These are phyloP conservation scores for Choanephora cucurbitarum DNA, from an alignment of 371 early-diverging fungal species.

Conservation along the genomic window DNA sequence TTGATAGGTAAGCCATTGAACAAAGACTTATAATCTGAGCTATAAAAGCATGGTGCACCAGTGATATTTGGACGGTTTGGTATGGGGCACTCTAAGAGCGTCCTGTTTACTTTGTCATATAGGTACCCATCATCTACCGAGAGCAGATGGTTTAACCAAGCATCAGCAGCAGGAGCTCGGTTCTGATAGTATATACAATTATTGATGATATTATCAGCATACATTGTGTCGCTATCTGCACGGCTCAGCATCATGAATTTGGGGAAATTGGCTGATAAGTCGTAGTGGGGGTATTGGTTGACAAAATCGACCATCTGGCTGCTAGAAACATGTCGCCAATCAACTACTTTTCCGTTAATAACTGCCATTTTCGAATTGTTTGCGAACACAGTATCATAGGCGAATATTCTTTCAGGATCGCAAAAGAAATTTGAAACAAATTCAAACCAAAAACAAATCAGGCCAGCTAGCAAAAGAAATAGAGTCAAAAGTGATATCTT, in stretches of 20 bases:
- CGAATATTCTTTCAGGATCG: conserved; percentile 34
- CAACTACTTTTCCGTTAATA: conserved; percentile 46
- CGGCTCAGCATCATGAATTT: conserved; percentile 38
- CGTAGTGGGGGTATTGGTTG: conserved; percentile 37
- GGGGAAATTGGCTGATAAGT: conserved; percentile 50
- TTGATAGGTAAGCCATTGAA: conserved; percentile 18
- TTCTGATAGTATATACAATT: conserved; percentile 33
- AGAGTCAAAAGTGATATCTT: conserved; percentile 42
- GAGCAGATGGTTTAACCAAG: conserved; percentile 37
- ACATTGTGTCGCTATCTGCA: conserved; percentile 9
- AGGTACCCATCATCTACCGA: conserved; percentile 38
- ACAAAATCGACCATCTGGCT: conserved; percentile 29
- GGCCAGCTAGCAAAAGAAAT: conserved; percentile 27
- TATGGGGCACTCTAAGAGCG: conserved; percentile 36
- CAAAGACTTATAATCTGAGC: conserved; percentile 6
- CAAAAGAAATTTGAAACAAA: conserved; percentile 46
- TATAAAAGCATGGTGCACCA: conserved; percentile 44
- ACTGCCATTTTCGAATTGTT: conserved; percentile 33
- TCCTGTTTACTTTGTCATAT: conserved; percentile 7
- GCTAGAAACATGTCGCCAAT: conserved; percentile 22
- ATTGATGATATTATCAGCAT: conserved; percentile 29
- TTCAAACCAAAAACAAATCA: conserved; percentile 49
- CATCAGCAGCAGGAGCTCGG: conserved; percentile 31
- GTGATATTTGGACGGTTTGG: conserved; percentile 38
- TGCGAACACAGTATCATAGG: conserved; percentile 28